Base-by-base conservation (phyloP, 2,329 filamentous ascomycete species). In the Penicillium sp. region DNA sequence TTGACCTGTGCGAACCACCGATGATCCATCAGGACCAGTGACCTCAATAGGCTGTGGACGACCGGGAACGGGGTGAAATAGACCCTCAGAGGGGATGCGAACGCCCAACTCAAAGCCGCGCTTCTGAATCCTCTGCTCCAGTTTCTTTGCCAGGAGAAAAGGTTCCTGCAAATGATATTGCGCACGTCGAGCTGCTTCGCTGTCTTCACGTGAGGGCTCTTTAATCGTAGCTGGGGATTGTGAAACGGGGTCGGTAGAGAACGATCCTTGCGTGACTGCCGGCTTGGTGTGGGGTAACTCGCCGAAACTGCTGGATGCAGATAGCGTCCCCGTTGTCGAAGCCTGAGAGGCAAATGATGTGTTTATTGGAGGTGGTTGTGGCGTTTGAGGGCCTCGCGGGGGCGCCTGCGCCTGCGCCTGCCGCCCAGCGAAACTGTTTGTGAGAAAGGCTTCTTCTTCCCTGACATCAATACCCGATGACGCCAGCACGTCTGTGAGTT, bases 401-500 rank as follows among this genome's bases (percentile, higher is more conserved):
- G 60, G 56, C 49, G 67, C 62, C 49, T 71, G 70, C 49, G 63
- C 64, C 58, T 70, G 67, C 44, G 64, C 64, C 49, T 62, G 65
- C 79, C 47, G 77, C 72, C 52, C 72, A 61, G 62, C 75, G 69
- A 66, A 80, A 65, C 66, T 77, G 66, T 66, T 85, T 37, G 90
- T 86, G 70, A 94, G 80, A 59, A 85, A 89, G 62, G 91, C 89
- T 66, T 95, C 90, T 70, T 96, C 92, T 58, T 91, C 91, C 52
- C 88, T 86, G 40, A 96, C 74, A 75, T 96, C 90, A 57, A 97
- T 91, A 43, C 91, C 91, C 13, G 91, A 93, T 15, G 89, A 90
- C 15, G 87, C 87, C 48, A 96, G 74, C 44, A 91, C 89, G 74
- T 97, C 92, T 59, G 88, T 90, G 39, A 92, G 82, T 64, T 96